These are phyloP conservation scores for Pistacia integerrima DNA, from an alignment of 345 rosid genomes.

Conservation along the genomic window DNA sequence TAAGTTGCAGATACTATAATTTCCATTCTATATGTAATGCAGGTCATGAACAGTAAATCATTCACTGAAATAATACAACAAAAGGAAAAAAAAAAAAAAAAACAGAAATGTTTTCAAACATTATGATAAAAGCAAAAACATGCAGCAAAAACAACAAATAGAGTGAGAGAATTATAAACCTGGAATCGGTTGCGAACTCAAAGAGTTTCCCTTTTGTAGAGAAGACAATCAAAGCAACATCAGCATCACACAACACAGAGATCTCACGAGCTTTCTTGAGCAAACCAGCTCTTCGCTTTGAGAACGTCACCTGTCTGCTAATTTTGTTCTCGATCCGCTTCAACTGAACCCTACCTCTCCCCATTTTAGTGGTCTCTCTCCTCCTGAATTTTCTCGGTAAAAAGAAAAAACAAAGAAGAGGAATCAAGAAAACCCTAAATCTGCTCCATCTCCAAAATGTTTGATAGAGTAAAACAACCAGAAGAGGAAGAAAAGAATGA, in stretches of 20 bases:
- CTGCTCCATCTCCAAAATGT: background rate
- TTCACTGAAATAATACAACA: too few species aligned
- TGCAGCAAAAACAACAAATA: conserved; percentile 1
- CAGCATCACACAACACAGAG: conserved; percentile 84
- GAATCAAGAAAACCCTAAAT: conserved; percentile 34
- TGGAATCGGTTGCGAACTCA: conserved; percentile 72
- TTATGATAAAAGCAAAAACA: conserved; percentile 8
- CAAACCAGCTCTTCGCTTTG: conserved; percentile 77
- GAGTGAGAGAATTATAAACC: conserved; percentile 34
- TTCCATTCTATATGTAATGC: conserved; percentile 13
- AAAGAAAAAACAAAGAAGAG: background rate
- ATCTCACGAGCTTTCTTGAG: conserved; percentile 90
- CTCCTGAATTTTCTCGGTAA: background rate
- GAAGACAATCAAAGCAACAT: conserved; percentile 78
- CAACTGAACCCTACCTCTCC: conserved; percentile 88
- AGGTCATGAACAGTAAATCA: conserved; percentile 8
- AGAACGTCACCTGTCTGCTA: conserved; percentile 87
- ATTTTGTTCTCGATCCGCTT: conserved; percentile 95
- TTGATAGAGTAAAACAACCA: background rate
- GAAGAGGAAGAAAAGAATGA: background rate
- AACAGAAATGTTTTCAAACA: background rate
- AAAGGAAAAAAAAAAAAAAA: background rate
- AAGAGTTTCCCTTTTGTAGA: conserved; percentile 84
- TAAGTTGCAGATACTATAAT: background rate
- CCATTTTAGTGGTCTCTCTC: conserved; percentile 40